phyloP scores from a whole-genome alignment of 1,284 basidiomycete genomes.

The Ustilago cynodontis region DNA sequence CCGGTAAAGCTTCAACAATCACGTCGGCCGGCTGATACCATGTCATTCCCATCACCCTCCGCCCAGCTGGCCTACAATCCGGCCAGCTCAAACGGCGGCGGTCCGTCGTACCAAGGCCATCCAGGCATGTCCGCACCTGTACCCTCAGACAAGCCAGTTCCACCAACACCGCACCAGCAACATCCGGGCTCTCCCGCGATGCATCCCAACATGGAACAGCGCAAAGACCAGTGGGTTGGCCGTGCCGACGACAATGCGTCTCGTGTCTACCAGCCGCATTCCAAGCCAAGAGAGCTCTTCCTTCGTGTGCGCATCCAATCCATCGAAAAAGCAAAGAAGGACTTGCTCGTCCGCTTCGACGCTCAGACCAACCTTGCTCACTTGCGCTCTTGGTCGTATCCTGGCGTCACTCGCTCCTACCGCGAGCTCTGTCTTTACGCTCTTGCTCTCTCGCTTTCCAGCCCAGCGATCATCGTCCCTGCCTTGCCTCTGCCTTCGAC shows the following conservation, averaged over 20 bases:
- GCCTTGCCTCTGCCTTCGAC: constrained; percentile 58
- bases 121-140: constrained; percentile 17
- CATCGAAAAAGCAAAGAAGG: constrained; percentile 56
- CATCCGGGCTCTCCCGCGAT: constrained; percentile 7
- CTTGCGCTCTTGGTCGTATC: constrained; percentile 55
- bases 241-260: constrained; percentile 16
- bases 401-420: constrained; percentile 55
- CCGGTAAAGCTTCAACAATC: no score
- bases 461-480: constrained; percentile 55
- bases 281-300: constrained; percentile 44
- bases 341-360: constrained; percentile 54
- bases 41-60: constrained; percentile 11
- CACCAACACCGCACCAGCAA: constrained; percentile 19
- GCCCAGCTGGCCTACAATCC: constrained; percentile 4
- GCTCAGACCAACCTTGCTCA: constrained; percentile 62
- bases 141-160: constrained; percentile 35
- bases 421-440: constrained; percentile 59
- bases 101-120: constrained; percentile 21
- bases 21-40: not conserved
- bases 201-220: constrained; percentile 46
- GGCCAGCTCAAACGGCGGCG: not conserved
- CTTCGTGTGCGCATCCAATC: constrained; percentile 44
- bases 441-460: constrained; percentile 49
- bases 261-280: constrained; percentile 44
- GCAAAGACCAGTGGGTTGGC: constrained; percentile 20